Evolutionary conservation across 1,284 basidiomycete genomes (phyloP), one percentile per base, ranked within the genome.

Genomic region (Rhodotorula sp.): DNA sequence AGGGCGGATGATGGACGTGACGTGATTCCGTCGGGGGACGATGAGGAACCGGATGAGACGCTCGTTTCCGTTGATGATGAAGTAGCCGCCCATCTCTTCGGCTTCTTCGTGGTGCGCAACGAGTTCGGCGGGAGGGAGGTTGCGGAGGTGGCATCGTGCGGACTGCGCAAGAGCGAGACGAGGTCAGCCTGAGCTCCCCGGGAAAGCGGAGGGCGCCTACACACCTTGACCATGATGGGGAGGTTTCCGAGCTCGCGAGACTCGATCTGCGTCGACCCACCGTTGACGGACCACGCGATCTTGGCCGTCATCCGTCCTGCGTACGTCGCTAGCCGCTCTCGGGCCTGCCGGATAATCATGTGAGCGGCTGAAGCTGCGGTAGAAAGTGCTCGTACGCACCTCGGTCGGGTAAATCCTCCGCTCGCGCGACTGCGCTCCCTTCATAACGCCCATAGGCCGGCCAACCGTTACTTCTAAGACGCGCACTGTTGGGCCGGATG

Each of bases 61-160:
- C 83, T 99, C 96, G 83, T 98, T 99, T 71, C 96, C 96, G 80
- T 99, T 99, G 80, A 99, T 89, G 77, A 99, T 87, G 79, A 99
- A 99, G 83, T 99, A 99, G 37, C 95, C 96, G 57, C 96, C 96
- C 79, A 98, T 96, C 80, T 99, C 96, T 82, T 95, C 94, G 5
- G 96, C 88, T 79, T 99, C 96, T 84, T 99, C 96, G 79, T 95
- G 90, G 75, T 89, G 89, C 68, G 84, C 83, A 57, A 99, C 92
- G 62, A 99, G 88, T 68, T 93, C 89, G 15, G 88, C 85, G 8
- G 95, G 91, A 4, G 92, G 87, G 82, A 97, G 86, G 53, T 86
- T 86, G 54, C 89, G 88, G 34, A 99, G 81, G 80, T 98, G 96
- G 81, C 96, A 99, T 64, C 95, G 85, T 34, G 88, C 88, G n/a